These are phyloP conservation scores for Trypanosoma melophagium DNA, from an alignment of 208 protist genomes.

Conservation along the genomic window DNA sequence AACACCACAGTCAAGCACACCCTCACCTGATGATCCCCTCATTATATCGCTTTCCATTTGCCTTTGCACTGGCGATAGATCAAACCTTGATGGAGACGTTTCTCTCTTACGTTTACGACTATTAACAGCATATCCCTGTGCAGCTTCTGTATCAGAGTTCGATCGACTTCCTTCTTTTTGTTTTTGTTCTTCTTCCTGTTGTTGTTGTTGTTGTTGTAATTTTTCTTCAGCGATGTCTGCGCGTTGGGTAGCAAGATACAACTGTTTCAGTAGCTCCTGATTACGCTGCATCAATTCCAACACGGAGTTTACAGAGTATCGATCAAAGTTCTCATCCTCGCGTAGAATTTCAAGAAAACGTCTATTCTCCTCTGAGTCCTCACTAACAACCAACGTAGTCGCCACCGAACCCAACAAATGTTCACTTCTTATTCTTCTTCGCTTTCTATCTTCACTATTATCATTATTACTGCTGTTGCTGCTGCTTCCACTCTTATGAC, in stretches of 20 bases:
- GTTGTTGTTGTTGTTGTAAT: background rate
- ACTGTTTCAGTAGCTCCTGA: constrained; percentile 71
- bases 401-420: constrained; percentile 1
- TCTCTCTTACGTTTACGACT: constrained; percentile 13
- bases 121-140: background rate
- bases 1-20: background rate
- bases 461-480: constrained; percentile 1
- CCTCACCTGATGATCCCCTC: background rate
- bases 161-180: constrained; percentile 3
- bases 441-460: background rate
- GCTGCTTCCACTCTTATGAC: background rate
- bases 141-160: constrained; percentile 22
- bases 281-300: constrained; percentile 69
- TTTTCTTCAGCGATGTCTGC: background rate
- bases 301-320: constrained; percentile 69
- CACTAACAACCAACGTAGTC: constrained; percentile 28
- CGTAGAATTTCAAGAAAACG: constrained; percentile 50
- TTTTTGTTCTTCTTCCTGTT: background rate
- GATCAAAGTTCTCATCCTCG: constrained; percentile 58
- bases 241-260: constrained; percentile 57
- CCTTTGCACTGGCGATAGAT: too few relatives aligned
- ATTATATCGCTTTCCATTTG: background rate
- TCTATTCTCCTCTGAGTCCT: constrained; percentile 32
- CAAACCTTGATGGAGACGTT: background rate
- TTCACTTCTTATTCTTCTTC: constrained; percentile 18